Evolutionary conservation across 805 yeast species (phyloP).

Genomic region (Candida koratica): DNA sequence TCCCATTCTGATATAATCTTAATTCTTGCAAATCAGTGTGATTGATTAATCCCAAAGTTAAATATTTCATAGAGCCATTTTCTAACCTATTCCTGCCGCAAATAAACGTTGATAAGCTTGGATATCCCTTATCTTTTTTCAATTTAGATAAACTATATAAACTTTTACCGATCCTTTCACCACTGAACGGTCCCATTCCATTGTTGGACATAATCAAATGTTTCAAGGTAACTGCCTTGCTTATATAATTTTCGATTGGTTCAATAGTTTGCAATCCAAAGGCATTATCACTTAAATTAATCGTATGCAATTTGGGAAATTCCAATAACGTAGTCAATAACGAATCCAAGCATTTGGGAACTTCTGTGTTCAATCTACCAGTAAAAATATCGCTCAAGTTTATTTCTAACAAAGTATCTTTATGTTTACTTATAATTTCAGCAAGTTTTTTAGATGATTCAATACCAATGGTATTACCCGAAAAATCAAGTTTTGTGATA

Average conservation of each 20-base stretch:
- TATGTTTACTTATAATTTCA: slow-evolving; percentile 39
- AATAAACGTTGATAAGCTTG: slow-evolving; percentile 72
- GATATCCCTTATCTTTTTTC: slow-evolving; percentile 48
- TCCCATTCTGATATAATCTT: slow-evolving; percentile 92
- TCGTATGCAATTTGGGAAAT: slow-evolving; percentile 63
- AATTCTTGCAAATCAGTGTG: slow-evolving; percentile 71
- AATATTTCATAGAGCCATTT: slow-evolving; percentile 83
- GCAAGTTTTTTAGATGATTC: slow-evolving; percentile 79
- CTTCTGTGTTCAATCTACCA: slow-evolving; percentile 91
- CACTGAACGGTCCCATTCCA: slow-evolving; percentile 98
- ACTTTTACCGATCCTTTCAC: slow-evolving; percentile 88
- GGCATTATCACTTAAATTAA: slow-evolving; percentile 92
- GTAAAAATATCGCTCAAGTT: slow-evolving; percentile 92
- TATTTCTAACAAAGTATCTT: slow-evolving; percentile 55
- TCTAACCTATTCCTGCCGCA: slow-evolving; percentile 98
- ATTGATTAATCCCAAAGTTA: slow-evolving; percentile 80
- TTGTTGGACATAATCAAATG: slow-evolving; percentile 89
- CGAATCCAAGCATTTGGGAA: slow-evolving; percentile 73
- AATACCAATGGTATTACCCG: slow-evolving; percentile 93
- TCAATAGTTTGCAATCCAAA: slow-evolving; percentile 94
- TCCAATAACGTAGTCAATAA: slow-evolving; percentile 70
- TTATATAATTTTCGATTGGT: slow-evolving; percentile 74
- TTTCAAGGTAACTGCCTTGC: slow-evolving; percentile 72
- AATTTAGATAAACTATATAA: slow-evolving; percentile 65
- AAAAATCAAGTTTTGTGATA: slow-evolving; percentile 63